Conservation (phyloP, 805 yeast genomes). For the Sugiyamaella lignohabitans region DNA sequence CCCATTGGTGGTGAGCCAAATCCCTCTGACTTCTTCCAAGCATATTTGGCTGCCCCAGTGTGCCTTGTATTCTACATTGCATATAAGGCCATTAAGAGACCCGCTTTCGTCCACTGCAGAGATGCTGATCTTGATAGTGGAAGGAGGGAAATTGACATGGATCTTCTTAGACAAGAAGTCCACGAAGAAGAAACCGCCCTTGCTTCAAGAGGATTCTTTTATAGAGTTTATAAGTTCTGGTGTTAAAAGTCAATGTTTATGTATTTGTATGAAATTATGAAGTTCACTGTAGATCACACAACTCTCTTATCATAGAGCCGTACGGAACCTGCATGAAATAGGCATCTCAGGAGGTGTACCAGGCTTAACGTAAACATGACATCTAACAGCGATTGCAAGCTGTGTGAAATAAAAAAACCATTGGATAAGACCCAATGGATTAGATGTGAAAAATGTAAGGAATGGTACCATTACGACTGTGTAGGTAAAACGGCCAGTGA, state of each 20-base stretch:
- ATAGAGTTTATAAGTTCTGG: conserved; percentile 41
- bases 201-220: conserved; percentile 42
- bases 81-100: conserved; percentile 42
- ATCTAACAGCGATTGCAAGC: not conserved
- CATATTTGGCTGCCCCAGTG: conserved; percentile 42
- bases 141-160: conserved; percentile 51
- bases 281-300: too few species aligned
- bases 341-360: too few species aligned
- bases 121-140: conserved; percentile 60
- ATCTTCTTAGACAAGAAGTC: conserved; percentile 44
- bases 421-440: conserved; percentile 38
- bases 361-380: not conserved
- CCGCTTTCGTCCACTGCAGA: conserved; percentile 39
- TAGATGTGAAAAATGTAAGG: conserved; percentile 47
- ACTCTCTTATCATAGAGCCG: too few species aligned
- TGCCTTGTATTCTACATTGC: conserved; percentile 39
- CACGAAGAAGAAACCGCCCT: conserved; percentile 46
- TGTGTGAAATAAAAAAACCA: not conserved
- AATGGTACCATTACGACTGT: conserved; percentile 52
- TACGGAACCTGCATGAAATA: too few species aligned
- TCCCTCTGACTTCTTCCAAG: conserved; percentile 40
- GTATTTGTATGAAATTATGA: too few species aligned
- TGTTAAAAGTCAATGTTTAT: conserved; percentile 26
- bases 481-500: conserved; percentile 34
- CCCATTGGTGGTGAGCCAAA: conserved; percentile 47